phyloP scores from a whole-genome alignment of 2,329 filamentous ascomycete species.

The Lecanicillium sp. region DNA sequence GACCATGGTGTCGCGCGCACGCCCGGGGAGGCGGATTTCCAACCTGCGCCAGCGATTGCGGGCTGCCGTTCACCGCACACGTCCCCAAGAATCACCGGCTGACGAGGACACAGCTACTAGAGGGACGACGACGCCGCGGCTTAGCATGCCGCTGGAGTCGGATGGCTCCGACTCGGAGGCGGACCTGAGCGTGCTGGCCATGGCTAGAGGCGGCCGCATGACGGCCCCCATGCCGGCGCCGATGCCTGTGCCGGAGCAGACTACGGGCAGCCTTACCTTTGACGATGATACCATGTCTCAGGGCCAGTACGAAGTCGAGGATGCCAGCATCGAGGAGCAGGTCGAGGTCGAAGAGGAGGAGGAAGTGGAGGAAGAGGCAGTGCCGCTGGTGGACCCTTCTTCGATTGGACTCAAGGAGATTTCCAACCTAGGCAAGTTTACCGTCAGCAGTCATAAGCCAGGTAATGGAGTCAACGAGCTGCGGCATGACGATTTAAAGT shows the following conservation, averaged over 20 bases:
- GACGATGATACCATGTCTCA: slow-evolving; percentile 16
- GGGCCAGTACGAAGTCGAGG: slow-evolving; percentile 16
- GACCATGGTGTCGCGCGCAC: neutral
- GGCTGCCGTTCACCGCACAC: neutral
- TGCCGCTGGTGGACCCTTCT: slow-evolving; percentile 43
- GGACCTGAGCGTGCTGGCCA: slow-evolving; percentile 28
- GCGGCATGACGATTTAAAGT: slow-evolving; percentile 61
- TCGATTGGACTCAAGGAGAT: slow-evolving; percentile 66
- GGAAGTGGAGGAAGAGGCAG: slow-evolving; percentile 28
- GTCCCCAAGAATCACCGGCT: neutral
- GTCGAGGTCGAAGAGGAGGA: slow-evolving; percentile 25
- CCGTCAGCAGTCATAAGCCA: slow-evolving; percentile 73
- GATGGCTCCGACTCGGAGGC: slow-evolving; percentile 29
- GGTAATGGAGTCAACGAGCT: slow-evolving; percentile 73
- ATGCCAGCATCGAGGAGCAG: slow-evolving; percentile 19
- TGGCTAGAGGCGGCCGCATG: slow-evolving; percentile 18
- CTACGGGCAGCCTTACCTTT: slow-evolving; percentile 18
- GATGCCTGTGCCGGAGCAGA: slow-evolving; percentile 8
- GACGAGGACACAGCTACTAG: slow-evolving; percentile 17
- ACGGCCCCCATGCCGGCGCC: neutral
- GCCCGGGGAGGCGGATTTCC: neutral
- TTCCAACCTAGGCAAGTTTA: slow-evolving; percentile 75
- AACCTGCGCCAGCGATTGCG: slow-evolving; percentile 1
- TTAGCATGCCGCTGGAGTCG: slow-evolving; percentile 28
- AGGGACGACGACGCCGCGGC: slow-evolving; percentile 19